Conservation (phyloP, 257 asterid genomes). For the Echium plantagineum region DNA sequence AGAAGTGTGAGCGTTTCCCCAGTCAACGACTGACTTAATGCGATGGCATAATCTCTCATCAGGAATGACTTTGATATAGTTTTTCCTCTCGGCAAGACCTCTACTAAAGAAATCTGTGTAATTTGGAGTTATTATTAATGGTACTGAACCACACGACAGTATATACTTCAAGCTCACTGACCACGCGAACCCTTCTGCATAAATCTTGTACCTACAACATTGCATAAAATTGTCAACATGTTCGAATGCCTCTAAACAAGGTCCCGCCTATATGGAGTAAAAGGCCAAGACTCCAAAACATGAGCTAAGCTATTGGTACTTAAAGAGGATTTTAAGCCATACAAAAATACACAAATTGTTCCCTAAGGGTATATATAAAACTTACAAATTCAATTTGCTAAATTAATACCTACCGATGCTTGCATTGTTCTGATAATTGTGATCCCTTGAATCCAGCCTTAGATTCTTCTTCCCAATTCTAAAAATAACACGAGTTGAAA, state of each 20-base stretch:
- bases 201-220: constrained; percentile 59
- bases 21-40: constrained; percentile 45
- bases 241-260: too few species aligned
- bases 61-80: constrained; percentile 28
- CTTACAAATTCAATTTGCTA: too few species aligned
- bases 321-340: too few species aligned
- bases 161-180: constrained; percentile 75
- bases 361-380: too few species aligned
- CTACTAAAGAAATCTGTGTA: constrained; percentile 58
- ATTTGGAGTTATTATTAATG: constrained; percentile 39
- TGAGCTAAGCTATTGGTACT: too few species aligned
- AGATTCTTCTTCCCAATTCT: constrained; percentile 57
- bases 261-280: too few species aligned
- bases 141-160: constrained; percentile 52
- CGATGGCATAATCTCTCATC: constrained; percentile 29
- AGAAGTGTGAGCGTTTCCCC: constrained; percentile 46
- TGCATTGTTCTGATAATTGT: constrained; percentile 47
- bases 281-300: too few species aligned
- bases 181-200: constrained; percentile 86
- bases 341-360: too few species aligned
- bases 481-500: not conserved
- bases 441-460: constrained; percentile 39
- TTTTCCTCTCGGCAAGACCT: constrained; percentile 35
- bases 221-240: too few species aligned
- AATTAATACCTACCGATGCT: constrained; percentile 32